Evolutionary conservation across 164 flowering plant species (phyloP), one percentile per base, ranked within the genome.

Genomic region (Annona cherimola): DNA sequence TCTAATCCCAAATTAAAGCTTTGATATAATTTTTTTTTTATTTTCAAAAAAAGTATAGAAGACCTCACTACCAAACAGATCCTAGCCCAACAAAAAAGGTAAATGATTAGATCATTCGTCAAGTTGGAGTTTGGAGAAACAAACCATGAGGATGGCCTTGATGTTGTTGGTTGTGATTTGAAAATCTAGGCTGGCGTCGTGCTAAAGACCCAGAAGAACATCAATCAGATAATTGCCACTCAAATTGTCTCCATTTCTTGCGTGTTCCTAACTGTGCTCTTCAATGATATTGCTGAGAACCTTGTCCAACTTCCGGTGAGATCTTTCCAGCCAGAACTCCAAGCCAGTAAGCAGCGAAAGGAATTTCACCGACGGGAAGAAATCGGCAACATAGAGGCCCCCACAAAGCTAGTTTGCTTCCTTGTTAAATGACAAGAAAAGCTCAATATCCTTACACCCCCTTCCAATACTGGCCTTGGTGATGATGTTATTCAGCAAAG

Each of bases 401-500:
- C 76, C 77, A 0, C 74, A 35, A 16, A 73, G 5, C 44, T 66
- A 40, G 0, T 69, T 3, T 5, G 42, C 43, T 70, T 77, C 80
- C 57, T 57, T 20, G 0, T 75, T 41, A 11, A 66, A 20, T 1
- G 79, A 63, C n/a, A 76, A 9, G 70, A 86, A 84, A 42, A 41
- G 12, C 8, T 83, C 83, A 18, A 78, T 78, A 3, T 78, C 80
- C 44, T 75, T 68, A 63, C 74, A 74, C 46, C 63, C 82, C 54
- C 72, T 74, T 0, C 89, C 86, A 69, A 86, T 80, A 0, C 83
- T 84, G 1, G 78, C 81, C 19, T 79, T 79, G 1, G 82, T 70
- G 26, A 73, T 70, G 2, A 84, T 63, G 5, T 64, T 62, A 64
- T 64, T 76, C 1, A 62, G 74, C n/a, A 72, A 65, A 1, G 79